Conservation (phyloP, 1,139 yeast species). For the Magnusiomyces suaveolens region DNA sequence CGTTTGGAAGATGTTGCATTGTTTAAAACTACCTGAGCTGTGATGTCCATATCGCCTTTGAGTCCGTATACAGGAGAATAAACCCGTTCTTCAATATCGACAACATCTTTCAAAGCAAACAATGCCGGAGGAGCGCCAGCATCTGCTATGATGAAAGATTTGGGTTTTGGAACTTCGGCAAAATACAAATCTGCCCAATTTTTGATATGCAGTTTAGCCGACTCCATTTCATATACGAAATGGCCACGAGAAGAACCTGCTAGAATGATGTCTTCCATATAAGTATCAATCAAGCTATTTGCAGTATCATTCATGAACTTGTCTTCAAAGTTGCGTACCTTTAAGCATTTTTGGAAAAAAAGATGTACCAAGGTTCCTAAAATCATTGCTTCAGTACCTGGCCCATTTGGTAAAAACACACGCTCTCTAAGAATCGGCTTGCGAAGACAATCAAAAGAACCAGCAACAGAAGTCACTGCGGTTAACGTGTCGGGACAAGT, state of each 20-base stretch:
- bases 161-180: constrained; percentile 21
- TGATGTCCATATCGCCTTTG: constrained; percentile 86
- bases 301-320: constrained; percentile 40
- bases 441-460: constrained; percentile 63
- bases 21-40: constrained; percentile 50
- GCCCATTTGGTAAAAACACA: constrained; percentile 47
- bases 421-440: constrained; percentile 53
- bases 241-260: constrained; percentile 14
- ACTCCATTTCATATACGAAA: neutral
- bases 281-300: constrained; percentile 34
- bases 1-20: constrained; percentile 15
- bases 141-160: constrained; percentile 22
- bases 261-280: constrained; percentile 47
- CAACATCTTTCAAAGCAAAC: constrained; percentile 47
- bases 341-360: constrained; percentile 61
- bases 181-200: constrained; percentile 29
- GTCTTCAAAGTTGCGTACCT: constrained; percentile 36
- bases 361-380: constrained; percentile 75
- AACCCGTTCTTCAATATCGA: constrained; percentile 82
- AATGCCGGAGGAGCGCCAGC: constrained; percentile 18
- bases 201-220: neutral
- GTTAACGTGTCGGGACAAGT: constrained; percentile 77
- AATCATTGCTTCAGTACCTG: constrained; percentile 48
- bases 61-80: constrained; percentile 89
- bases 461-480: constrained; percentile 75